Evolutionary conservation across 495 filamentous ascomycete genomes (phyloP).

Genomic region (Hypoxylon cercidicola): DNA sequence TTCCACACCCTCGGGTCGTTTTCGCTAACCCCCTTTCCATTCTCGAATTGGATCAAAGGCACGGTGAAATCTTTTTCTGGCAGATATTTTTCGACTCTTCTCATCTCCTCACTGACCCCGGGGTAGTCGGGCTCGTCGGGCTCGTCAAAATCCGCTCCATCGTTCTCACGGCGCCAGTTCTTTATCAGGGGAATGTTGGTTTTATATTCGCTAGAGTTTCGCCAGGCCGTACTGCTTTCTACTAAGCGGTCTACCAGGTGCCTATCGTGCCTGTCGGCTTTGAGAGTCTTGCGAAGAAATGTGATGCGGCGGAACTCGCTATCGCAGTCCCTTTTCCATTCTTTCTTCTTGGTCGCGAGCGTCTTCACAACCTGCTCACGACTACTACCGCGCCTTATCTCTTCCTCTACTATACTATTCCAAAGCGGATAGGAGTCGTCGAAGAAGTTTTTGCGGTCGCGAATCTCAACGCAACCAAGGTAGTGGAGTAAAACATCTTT

Average conservation of each 20-base stretch:
- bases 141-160: not conserved
- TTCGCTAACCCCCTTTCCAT: not conserved
- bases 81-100: constrained; percentile 2
- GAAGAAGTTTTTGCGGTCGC: not conserved
- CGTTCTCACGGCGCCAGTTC: not conserved
- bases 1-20: constrained; percentile 8
- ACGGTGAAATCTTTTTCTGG: constrained; percentile 30
- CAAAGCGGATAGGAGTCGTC: not conserved
- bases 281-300: not conserved
- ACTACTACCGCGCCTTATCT: not conserved
- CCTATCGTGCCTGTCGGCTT: not conserved
- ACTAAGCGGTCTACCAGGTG: not conserved
- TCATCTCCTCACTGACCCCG: not conserved
- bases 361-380: not conserved
- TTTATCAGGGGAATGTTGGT: not conserved
- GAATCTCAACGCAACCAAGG: not conserved
- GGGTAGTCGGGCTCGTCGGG: not conserved
- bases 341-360: not conserved
- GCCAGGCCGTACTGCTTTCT: not conserved
- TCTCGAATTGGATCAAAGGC: constrained; percentile 33
- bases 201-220: not conserved
- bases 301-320: not conserved
- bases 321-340: not conserved
- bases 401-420: not conserved
- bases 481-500: not conserved